A percentile compares a stretch with the other conserved stretches of the same genome.
phyloP scores from a whole-genome alignment of 1,139 yeast species.

The Lodderomyces pseudojiufengensis region DNA sequence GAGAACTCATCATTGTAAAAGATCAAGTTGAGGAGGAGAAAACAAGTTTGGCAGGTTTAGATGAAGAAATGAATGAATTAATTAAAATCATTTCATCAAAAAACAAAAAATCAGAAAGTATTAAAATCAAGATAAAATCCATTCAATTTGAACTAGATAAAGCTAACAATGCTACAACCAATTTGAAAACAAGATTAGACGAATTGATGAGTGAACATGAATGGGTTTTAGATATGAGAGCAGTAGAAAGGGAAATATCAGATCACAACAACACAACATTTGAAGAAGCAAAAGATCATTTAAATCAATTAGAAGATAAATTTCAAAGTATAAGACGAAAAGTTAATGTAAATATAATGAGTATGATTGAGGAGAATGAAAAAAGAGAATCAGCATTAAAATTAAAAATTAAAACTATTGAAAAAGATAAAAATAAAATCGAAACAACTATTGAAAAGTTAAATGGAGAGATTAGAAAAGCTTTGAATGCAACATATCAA shows the following conservation, averaged over 20 bases:
- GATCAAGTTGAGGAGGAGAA: constrained; percentile 58
- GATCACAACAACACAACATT: constrained; percentile 64
- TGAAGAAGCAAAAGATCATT: constrained; percentile 57
- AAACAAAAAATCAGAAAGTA: constrained; percentile 45
- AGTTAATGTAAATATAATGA: constrained; percentile 87
- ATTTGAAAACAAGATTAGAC: constrained; percentile 44
- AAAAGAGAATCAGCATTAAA: constrained; percentile 78
- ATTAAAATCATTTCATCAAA: constrained; percentile 51
- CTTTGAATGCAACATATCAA: constrained; percentile 78
- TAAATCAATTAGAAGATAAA: constrained; percentile 54
- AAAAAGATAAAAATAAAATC: constrained; percentile 85
- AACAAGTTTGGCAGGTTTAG: constrained; percentile 61
- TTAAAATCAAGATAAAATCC: constrained; percentile 56
- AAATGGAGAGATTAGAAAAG: constrained; percentile 82
- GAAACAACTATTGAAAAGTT: constrained; percentile 83
- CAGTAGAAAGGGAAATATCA: constrained; percentile 50
- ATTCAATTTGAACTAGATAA: constrained; percentile 64
- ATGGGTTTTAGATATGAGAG: constrained; percentile 69
- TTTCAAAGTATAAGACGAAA: constrained; percentile 76
- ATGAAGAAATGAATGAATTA: constrained; percentile 74
- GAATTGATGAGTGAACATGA: constrained; percentile 53
- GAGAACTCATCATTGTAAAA: constrained; percentile 33
- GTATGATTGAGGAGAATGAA: constrained; percentile 91
- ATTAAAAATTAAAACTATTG: constrained; percentile 82
- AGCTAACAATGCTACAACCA: constrained; percentile 39